phyloP scores from a whole-genome alignment of 2,329 filamentous ascomycete genomes.

The Colletotrichum chrysophilum region DNA sequence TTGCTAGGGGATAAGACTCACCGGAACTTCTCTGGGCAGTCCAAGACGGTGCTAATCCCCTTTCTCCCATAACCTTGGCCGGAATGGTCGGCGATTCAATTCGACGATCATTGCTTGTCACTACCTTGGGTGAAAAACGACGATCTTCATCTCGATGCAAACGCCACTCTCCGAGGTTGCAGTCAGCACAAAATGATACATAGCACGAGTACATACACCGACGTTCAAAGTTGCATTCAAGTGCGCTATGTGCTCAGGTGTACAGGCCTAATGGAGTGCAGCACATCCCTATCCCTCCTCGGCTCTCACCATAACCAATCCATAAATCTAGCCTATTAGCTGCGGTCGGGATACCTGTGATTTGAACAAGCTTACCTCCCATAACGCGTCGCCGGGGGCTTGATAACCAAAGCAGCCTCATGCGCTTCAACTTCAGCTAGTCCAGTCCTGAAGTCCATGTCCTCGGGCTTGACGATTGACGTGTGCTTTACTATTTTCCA shows the following conservation, averaged over 20 bases:
- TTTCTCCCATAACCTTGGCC: background rate
- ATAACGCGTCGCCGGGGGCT: background rate
- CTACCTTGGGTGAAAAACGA: background rate
- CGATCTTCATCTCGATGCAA: background rate
- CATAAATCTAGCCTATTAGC: background rate
- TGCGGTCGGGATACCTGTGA: background rate
- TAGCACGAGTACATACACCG: background rate
- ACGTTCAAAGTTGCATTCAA: background rate
- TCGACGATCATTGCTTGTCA: background rate
- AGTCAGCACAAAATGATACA: background rate
- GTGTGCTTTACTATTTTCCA: background rate
- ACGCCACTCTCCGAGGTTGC: background rate
- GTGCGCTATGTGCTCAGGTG: background rate
- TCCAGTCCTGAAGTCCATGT: background rate
- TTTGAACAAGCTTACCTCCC: background rate
- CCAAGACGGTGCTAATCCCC: background rate
- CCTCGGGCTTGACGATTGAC: background rate
- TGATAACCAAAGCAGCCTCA: background rate
- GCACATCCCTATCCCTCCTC: background rate
- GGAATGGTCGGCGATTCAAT: background rate
- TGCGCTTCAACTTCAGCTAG: background rate
- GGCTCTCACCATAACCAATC: background rate
- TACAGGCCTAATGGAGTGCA: background rate
- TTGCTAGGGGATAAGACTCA: background rate
- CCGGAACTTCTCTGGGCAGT: background rate